Evolutionary conservation across 2,329 filamentous ascomycete species (phyloP).

Genomic region (Trichoderma harzianum): DNA sequence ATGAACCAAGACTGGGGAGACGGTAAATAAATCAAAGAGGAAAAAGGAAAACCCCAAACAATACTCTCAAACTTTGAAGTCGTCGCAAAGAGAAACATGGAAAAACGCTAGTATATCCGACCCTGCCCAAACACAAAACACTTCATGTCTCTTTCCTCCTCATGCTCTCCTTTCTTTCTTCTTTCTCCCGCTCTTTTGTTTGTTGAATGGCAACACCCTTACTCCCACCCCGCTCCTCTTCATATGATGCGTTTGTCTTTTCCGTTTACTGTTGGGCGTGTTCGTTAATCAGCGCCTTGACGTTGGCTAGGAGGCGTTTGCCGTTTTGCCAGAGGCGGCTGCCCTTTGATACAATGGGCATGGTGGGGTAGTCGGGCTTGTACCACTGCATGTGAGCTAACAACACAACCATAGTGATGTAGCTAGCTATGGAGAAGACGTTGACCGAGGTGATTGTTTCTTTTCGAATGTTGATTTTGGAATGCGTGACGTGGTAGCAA

Average conservation of each 20-base stretch:
- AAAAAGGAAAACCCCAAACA: neutral
- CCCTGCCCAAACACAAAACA: neutral
- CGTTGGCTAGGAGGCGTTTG: constrained; percentile 27
- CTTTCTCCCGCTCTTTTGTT: neutral
- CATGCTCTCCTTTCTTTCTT: neutral
- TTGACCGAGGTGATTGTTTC: constrained; percentile 75
- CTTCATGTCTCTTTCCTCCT: neutral
- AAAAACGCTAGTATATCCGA: constrained; percentile 2
- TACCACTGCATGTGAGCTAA: constrained; percentile 64
- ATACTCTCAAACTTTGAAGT: neutral
- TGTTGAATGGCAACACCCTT: neutral
- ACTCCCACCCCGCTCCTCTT: no score
- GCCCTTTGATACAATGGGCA: constrained; percentile 51
- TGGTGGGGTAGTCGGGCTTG: constrained; percentile 57
- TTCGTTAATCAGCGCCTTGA: constrained; percentile 31
- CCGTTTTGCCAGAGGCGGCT: constrained; percentile 36
- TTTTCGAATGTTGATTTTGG: constrained; percentile 74
- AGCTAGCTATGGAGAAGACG: constrained; percentile 73
- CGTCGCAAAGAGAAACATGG: neutral
- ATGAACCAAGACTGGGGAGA: neutral
- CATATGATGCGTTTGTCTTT: no score
- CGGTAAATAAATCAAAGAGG: neutral
- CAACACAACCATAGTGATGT: constrained; percentile 69
- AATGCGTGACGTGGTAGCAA: constrained; percentile 73
- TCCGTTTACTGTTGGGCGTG: constrained; percentile 29